Base-by-base conservation (phyloP, 2,329 filamentous ascomycete species). In the Xylariaceae sp. region DNA sequence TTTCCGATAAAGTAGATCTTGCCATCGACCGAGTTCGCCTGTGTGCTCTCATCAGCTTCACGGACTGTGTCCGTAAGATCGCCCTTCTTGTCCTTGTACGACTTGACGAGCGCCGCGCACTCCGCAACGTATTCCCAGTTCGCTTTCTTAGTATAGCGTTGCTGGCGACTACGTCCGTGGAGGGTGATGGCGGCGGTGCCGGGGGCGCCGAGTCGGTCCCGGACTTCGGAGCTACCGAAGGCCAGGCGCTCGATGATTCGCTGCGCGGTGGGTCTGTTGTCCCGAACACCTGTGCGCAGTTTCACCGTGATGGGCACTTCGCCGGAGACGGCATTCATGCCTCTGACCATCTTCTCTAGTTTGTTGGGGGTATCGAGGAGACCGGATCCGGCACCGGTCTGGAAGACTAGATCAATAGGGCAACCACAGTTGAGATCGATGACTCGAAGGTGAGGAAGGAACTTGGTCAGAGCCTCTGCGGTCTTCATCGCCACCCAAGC, bases 341-440 rank as follows among this genome's bases (percentile, higher is more conserved):
- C 94, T 64, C 92, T 85, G 49, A 99, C 82, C 76, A 97, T 97
- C 74, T 93, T 93, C 74, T 97, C 92, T 53, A 99, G 78, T 75
- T 97, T 97, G 59, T 86, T 86, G 35, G 85, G 89, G 56, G 87
- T 82, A 69, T 99, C 94, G n/a, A 99, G 85, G 13, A 99, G 83
- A 1, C 90, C 93, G 17, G 93, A 96, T 3, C 94, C 94, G 47
- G 90, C 91, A 54, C 94, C 94, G 51, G 88, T 82, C 67, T 92
- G 87, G 79, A 86, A 97, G 55, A 99, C 88, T 67, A 97, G 84
- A 72, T 99, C 94, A 71, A 99, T 97, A 3, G 94, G 94, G 71
- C 94, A 99, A 50, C 94, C 94, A 69, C 93, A 97, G 78, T 99
- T 99, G 66, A 99, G 80, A 70, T 99, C 94, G 65, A 99, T 89